phyloP scores from a whole-genome alignment of 441 rosid genomes.

The Cnidoscolus chayamansa region DNA sequence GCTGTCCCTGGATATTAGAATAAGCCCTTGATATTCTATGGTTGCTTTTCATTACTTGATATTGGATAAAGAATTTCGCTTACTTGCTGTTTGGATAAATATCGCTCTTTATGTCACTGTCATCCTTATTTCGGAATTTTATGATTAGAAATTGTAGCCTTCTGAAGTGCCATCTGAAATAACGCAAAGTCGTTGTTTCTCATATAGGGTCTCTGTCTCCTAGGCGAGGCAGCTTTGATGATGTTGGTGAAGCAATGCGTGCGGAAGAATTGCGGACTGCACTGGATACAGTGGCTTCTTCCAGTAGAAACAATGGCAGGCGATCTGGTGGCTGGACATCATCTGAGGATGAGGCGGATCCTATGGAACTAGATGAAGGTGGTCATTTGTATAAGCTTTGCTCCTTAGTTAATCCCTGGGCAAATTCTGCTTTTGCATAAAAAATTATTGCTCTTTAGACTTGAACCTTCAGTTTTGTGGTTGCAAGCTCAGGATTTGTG shows the following conservation, averaged over 20 bases:
- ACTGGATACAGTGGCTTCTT: slow-evolving; percentile 60
- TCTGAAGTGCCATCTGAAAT: background rate
- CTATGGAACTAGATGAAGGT: slow-evolving; percentile 68
- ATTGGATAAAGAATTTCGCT: background rate
- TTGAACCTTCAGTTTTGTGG: background rate
- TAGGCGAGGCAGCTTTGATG: slow-evolving; percentile 44
- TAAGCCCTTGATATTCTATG: background rate
- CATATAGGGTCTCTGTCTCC: slow-evolving; percentile 58
- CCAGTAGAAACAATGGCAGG: slow-evolving; percentile 42
- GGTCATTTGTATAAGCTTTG: slow-evolving; percentile 31
- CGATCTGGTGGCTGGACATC: slow-evolving; percentile 71
- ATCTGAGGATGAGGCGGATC: slow-evolving; percentile 77
- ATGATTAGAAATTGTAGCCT: background rate
- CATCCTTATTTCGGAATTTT: background rate
- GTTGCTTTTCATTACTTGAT: background rate
- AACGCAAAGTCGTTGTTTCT: slow-evolving; percentile 16
- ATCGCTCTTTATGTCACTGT: background rate
- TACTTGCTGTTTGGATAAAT: background rate
- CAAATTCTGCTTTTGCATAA: no score
- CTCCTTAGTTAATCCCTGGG: background rate
- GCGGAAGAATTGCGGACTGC: slow-evolving; percentile 55
- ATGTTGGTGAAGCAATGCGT: slow-evolving; percentile 48
- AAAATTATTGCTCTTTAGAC: background rate
- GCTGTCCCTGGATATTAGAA: background rate
- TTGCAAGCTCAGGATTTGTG: background rate